Percentiles rank a stretch among this genome's conserved stretches.
Conservation (phyloP, 2,329 filamentous ascomycete genomes). For the Cercospora sp. region DNA sequence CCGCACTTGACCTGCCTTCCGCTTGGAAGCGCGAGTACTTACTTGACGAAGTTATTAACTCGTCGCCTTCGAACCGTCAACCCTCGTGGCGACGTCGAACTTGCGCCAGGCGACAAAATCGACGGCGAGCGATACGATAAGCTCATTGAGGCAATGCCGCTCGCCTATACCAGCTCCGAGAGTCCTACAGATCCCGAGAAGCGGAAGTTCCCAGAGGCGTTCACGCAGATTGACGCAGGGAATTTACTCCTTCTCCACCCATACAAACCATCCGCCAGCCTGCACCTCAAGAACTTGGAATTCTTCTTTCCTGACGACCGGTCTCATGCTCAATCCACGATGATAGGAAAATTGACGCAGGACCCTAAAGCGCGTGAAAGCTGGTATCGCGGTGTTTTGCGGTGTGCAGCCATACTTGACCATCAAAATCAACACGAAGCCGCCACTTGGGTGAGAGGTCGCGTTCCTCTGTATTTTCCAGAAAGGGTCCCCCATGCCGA, state of each 20-base stretch:
- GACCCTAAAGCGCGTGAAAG: not conserved
- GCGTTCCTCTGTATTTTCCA: slow-evolving; percentile 3
- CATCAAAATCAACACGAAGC: not conserved
- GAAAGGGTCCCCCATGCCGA: not conserved
- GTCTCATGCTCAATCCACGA: not conserved
- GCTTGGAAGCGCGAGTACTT: not conserved
- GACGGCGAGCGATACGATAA: slow-evolving; percentile 21
- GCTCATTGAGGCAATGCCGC: not conserved
- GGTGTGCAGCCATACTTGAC: not conserved
- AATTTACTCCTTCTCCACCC: not conserved
- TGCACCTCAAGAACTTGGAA: not conserved
- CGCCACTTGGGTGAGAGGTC: slow-evolving; percentile 5
- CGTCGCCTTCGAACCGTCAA: not conserved
- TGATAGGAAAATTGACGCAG: not conserved
- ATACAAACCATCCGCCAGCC: not conserved
- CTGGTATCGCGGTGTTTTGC: not conserved
- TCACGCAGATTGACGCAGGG: not conserved
- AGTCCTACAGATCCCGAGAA: not conserved
- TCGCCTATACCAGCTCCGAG: not conserved
- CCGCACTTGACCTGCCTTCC: not conserved
- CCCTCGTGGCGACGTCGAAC: not conserved
- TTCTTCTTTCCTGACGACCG: slow-evolving; percentile 1
- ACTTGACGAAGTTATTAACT: slow-evolving; percentile 5
- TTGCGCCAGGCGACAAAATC: not conserved
- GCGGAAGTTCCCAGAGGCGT: too few species aligned